phyloP scores from a whole-genome alignment of 306 rosid genomes.

The Quercus parvula region DNA sequence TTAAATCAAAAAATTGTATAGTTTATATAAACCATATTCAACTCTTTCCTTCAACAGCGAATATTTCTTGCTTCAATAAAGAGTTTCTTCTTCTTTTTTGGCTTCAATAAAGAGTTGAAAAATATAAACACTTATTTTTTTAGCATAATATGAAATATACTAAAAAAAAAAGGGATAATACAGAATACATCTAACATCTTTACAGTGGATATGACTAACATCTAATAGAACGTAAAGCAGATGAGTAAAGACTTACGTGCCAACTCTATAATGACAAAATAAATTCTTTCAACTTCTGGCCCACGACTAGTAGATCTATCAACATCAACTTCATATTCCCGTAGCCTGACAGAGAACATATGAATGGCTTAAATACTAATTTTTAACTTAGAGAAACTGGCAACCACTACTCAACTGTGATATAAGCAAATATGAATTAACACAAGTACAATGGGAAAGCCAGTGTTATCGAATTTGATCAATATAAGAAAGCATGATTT shows the following conservation, averaged over 20 bases:
- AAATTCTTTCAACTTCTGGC: conserved; percentile 87
- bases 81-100: neutral
- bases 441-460: neutral
- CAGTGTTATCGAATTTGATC: neutral
- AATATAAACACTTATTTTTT: neutral
- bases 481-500: conserved; percentile 1
- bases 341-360: conserved; percentile 59
- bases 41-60: neutral
- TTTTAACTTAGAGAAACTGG: conserved; percentile 11
- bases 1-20: too few relatives aligned
- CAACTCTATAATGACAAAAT: conserved; percentile 88
- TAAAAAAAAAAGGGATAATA: too few relatives aligned
- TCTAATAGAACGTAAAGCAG: conserved; percentile 4
- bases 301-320: conserved; percentile 68
- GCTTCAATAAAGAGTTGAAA: neutral
- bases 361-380: conserved; percentile 4
- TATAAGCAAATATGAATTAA: neutral
- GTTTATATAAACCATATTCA: neutral
- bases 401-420: conserved; percentile 19
- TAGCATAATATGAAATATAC: neutral
- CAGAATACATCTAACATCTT: too few relatives aligned
- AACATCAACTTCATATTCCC: conserved; percentile 79
- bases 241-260: conserved; percentile 72
- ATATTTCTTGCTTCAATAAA: neutral
- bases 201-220: neutral